These are phyloP conservation scores for Populus tomentosa DNA, from an alignment of 441 rosid species.

Conservation along the genomic window DNA sequence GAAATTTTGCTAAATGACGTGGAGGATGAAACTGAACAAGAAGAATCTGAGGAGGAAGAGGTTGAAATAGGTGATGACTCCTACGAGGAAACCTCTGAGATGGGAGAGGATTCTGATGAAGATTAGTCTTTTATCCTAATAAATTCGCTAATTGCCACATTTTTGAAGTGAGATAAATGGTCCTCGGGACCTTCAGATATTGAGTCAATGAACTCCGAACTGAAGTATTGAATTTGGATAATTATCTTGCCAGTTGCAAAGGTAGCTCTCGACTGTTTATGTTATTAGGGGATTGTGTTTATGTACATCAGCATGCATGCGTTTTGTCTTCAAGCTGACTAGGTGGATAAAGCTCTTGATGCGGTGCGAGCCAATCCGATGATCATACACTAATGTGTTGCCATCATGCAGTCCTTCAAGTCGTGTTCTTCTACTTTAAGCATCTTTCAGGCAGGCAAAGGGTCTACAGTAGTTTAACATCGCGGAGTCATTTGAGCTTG, in stretches of 20 bases:
- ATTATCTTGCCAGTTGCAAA: neutral
- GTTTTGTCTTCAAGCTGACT: no score
- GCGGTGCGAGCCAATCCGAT: no score
- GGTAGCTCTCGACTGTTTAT: neutral
- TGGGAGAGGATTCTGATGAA: constrained; percentile 42
- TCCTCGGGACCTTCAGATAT: neutral
- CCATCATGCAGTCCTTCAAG: no score
- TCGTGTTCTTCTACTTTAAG: no score
- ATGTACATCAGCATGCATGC: no score
- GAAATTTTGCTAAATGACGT: constrained; percentile 41
- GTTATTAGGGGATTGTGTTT: neutral
- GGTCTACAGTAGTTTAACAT: no score
- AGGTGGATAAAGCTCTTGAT: no score
- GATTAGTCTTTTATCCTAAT: constrained; percentile 21
- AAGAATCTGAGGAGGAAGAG: constrained; percentile 50
- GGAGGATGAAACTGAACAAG: constrained; percentile 31
- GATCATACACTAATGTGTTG: no score
- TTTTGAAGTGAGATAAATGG: neutral
- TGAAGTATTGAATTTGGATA: neutral
- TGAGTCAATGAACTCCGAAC: constrained; percentile 8
- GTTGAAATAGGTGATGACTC: constrained; percentile 37
- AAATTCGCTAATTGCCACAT: neutral
- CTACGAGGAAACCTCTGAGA: constrained; percentile 33
- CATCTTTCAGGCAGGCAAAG: no score
- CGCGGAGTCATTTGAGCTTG: no score